Conservation (phyloP, 1,284 basidiomycete species). For the Athelia sp. region DNA sequence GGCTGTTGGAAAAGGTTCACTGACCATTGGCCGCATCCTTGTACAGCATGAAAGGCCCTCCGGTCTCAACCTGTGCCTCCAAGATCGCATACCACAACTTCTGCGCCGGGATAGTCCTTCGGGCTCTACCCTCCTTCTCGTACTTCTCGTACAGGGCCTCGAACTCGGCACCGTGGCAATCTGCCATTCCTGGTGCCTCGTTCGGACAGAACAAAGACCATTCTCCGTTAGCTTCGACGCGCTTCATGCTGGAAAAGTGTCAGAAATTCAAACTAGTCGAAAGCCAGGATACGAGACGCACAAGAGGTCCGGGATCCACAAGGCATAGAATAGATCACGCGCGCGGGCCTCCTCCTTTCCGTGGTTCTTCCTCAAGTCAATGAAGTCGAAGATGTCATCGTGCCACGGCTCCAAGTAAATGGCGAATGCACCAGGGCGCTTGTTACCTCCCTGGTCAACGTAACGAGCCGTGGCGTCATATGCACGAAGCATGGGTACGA, state of each 20-base stretch:
- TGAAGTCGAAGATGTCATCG: conserved; percentile 95
- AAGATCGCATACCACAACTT: conserved; percentile 99
- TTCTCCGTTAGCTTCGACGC: conserved; percentile 81
- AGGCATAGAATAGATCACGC: conserved; percentile 96
- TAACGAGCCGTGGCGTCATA: conserved; percentile 99
- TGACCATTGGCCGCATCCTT: conserved; percentile 85
- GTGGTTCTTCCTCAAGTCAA: conserved; percentile 98
- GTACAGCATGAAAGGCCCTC: conserved; percentile 98
- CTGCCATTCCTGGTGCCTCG: conserved; percentile 89
- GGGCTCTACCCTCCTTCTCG: conserved; percentile 87
- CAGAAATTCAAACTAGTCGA: no score
- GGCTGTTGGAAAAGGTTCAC: conserved; percentile 20
- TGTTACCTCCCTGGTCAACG: conserved; percentile 99
- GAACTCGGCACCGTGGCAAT: conserved; percentile 91
- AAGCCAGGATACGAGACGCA: conserved; percentile 31
- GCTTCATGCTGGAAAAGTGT: conserved; percentile 75
- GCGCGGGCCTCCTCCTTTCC: conserved; percentile 98
- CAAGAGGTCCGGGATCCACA: conserved; percentile 99
- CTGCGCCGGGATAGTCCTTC: conserved; percentile 89
- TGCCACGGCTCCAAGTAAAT: conserved; percentile 99
- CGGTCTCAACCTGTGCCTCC: conserved; percentile 97
- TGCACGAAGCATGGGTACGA: conserved; percentile 98
- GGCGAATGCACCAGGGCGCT: conserved; percentile 97
- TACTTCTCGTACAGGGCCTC: conserved; percentile 88
- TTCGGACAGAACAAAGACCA: conserved; percentile 99